These are phyloP conservation scores for Kodamaea fungicola DNA, from an alignment of 1,139 yeast genomes.

Conservation along the genomic window DNA sequence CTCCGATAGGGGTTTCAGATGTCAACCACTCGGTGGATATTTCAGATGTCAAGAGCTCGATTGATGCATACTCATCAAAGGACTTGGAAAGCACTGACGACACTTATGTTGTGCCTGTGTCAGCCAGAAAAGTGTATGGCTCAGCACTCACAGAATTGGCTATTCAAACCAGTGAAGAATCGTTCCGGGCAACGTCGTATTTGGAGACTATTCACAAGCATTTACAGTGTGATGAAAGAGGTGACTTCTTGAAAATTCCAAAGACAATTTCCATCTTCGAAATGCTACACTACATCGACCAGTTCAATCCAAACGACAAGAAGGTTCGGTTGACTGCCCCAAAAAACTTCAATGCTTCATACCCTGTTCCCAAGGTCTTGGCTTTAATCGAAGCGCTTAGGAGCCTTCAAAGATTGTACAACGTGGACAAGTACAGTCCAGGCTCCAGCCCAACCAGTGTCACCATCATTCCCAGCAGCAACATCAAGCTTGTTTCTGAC, in stretches of 20 bases:
- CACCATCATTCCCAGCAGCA: constrained; percentile 43
- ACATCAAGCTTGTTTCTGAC: constrained; percentile 25
- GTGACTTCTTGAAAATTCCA: constrained; percentile 35
- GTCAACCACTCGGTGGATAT: too few relatives aligned
- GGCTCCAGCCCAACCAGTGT: constrained; percentile 43
- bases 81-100: constrained; percentile 24
- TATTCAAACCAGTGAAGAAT: constrained; percentile 17
- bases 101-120: constrained; percentile 35
- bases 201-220: constrained; percentile 54
- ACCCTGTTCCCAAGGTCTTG: constrained; percentile 31
- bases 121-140: constrained; percentile 32
- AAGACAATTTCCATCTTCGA: constrained; percentile 50
- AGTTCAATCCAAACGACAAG: not conserved
- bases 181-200: constrained; percentile 22
- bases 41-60: too few relatives aligned
- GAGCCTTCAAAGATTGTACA: constrained; percentile 49
- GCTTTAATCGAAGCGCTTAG: constrained; percentile 45
- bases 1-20: constrained; percentile 42
- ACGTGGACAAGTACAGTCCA: constrained; percentile 26
- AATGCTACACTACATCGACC: constrained; percentile 20
- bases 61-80: too few relatives aligned
- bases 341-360: constrained; percentile 7
- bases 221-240: constrained; percentile 47
- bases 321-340: not conserved
- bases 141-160: constrained; percentile 27